Evolutionary conservation across 352 stramenopile genomes (phyloP), one percentile per base, ranked within the genome.

Genomic region (Thalassiosira delicatula): DNA sequence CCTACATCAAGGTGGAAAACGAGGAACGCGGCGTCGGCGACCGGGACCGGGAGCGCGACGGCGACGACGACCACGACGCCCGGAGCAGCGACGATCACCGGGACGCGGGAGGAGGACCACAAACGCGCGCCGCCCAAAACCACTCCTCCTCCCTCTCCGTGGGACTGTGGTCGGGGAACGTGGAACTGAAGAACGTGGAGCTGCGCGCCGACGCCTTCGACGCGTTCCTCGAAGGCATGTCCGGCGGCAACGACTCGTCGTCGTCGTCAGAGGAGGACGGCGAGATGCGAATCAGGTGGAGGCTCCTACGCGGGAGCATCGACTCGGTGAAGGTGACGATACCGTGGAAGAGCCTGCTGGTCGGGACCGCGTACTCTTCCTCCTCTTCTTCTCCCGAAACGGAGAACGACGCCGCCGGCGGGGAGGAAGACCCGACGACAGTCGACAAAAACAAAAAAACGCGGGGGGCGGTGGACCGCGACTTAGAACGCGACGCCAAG

Each of bases 151-250:
- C 49, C 30, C 70, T 84, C 66, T 84, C 76, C 30, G 72, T 88
- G 27, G 82, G 76, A 30, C 67, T 88, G 53, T 88, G 82, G 82
- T 85, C 76, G 60, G 82, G 82, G 12, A 72, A 85, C 56, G 68
- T 88, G n/a, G 71, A 88, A 57, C 57, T 88, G 25, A 85, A 80
- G 32, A 85, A 85, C 57, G 82, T 88, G 32, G 61, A 88, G 42
- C 32, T 88, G 17, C 71, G 76, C 11, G 76, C 76, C 1, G 82
- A 88, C n/a, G 82, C 82, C 57, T 76, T 88, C 42, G 82, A 88
- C 56, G 37, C 75, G 44, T 84, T 79, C 76, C 68, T 88, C 4
- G 85, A 88, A 29, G 32, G 21, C n/a, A 12, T 30, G 25, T 11
- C n/a, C 21, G 27, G 60, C 12, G 44, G 42, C 30, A n/a, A 29